These are phyloP conservation scores for Verticillium longisporum DNA, from an alignment of 2,329 filamentous ascomycete species.

Conservation along the genomic window DNA sequence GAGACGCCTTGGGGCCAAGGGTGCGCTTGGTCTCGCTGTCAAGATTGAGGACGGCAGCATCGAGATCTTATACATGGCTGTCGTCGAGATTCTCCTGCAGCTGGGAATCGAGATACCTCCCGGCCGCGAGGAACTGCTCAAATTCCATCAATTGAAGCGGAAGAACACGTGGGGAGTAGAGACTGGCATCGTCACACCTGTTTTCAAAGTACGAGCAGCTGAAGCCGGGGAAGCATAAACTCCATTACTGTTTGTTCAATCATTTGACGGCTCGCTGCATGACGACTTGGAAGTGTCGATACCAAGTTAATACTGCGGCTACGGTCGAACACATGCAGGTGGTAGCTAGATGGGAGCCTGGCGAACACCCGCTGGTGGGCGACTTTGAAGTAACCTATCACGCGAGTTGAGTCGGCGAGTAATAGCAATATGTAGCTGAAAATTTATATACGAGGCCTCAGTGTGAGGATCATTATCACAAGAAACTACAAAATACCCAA, in stretches of 20 bases:
- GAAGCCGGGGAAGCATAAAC: neutral
- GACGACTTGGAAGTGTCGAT: neutral
- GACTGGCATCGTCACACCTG: slow-evolving; percentile 19
- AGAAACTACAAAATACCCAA: neutral
- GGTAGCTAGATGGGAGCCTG: too few species aligned
- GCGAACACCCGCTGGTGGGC: too few species aligned
- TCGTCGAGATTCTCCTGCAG: slow-evolving; percentile 36
- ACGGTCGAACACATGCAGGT: too few species aligned
- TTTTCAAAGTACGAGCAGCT: slow-evolving; percentile 4
- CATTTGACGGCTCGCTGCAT: neutral
- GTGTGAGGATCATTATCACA: neutral
- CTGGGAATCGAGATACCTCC: slow-evolving; percentile 27
- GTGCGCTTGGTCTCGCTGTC: slow-evolving; percentile 33
- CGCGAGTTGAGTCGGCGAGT: too few species aligned
- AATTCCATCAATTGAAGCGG: slow-evolving; percentile 24
- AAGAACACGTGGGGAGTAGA: slow-evolving; percentile 30
- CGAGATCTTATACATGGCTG: slow-evolving; percentile 33
- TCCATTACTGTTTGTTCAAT: neutral
- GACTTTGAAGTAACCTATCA: neutral
- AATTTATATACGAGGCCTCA: neutral
- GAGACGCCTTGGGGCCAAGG: slow-evolving; percentile 23
- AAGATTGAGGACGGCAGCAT: slow-evolving; percentile 43
- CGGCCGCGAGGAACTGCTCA: slow-evolving; percentile 18
- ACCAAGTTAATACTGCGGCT: too few species aligned
- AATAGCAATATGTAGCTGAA: neutral